phyloP scores from a whole-genome alignment of 352 stramenopile species.

The Globisporangium canariense region DNA sequence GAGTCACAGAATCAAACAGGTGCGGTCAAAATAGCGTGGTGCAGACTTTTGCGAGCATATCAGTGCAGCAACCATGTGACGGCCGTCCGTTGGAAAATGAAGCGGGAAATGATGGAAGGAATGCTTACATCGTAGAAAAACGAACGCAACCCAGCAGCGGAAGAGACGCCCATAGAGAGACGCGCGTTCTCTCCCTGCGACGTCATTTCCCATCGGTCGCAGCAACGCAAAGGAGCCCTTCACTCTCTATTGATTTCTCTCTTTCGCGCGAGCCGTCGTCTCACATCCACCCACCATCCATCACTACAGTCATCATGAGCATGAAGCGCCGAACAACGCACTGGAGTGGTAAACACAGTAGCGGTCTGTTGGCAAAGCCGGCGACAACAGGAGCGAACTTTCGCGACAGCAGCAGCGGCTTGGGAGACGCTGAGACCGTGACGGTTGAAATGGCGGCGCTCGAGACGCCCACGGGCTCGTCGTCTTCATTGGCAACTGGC shows the following conservation, averaged over 20 bases:
- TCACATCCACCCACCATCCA: not conserved
- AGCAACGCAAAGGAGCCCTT: not conserved
- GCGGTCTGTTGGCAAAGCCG: not conserved
- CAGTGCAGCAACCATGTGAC: too few species aligned
- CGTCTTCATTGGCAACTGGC: not conserved
- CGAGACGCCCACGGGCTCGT: slow-evolving; percentile 8
- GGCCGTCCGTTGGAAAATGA: too few species aligned
- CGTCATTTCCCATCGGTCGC: slow-evolving; percentile 6
- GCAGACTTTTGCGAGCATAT: too few species aligned
- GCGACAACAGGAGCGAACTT: not conserved
- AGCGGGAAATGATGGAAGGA: too few species aligned
- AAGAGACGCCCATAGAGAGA: slow-evolving; percentile 4
- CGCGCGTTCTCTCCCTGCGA: not conserved
- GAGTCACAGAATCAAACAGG: too few species aligned
- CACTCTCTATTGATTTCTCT: not conserved
- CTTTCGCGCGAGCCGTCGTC: not conserved
- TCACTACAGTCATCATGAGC: not conserved
- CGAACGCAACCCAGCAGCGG: not conserved
- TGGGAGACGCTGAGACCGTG: not conserved
- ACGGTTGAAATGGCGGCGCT: not conserved
- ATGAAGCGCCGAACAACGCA: not conserved
- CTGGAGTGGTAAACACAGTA: not conserved
- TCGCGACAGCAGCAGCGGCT: not conserved
- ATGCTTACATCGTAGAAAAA: too few species aligned
- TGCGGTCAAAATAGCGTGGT: too few species aligned